These are phyloP conservation scores for Pseudomonodictys pantanalensis DNA, from an alignment of 495 filamentous ascomycete genomes.

Conservation along the genomic window DNA sequence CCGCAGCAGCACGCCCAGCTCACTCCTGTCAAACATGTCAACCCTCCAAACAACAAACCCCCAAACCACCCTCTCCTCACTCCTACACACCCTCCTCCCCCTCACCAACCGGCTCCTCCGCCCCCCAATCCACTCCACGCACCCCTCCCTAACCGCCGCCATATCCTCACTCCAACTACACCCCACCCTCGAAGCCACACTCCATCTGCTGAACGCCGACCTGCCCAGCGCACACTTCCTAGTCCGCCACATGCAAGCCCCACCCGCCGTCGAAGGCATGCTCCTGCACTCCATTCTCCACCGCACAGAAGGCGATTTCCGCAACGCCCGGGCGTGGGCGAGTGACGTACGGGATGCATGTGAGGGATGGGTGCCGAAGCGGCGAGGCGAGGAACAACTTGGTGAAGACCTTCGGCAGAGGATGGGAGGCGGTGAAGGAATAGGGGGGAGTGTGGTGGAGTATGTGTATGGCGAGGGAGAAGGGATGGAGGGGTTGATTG, in stretches of 20 bases:
- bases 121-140: background rate
- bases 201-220: slow-evolving; percentile 50
- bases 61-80: slow-evolving; percentile 26
- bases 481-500: slow-evolving; percentile 14
- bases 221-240: slow-evolving; percentile 50
- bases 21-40: too few species aligned
- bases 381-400: slow-evolving; percentile 5
- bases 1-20: too few species aligned
- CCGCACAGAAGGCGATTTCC: slow-evolving; percentile 48
- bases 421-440: slow-evolving; percentile 2
- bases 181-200: slow-evolving; percentile 46
- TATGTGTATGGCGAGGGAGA: slow-evolving; percentile 13
- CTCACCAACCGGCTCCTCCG: background rate
- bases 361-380: slow-evolving; percentile 1
- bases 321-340: slow-evolving; percentile 48
- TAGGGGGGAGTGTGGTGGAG: background rate
- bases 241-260: slow-evolving; percentile 48
- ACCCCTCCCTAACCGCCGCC: background rate
- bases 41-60: too few species aligned
- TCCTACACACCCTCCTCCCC: slow-evolving; percentile 26
- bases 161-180: slow-evolving; percentile 45
- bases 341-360: slow-evolving; percentile 34
- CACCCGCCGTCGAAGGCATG: slow-evolving; percentile 48
- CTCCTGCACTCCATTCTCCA: slow-evolving; percentile 48
- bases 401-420: slow-evolving; percentile 16